phyloP scores from a whole-genome alignment of 2,329 filamentous ascomycete genomes.

The Xylariaceae sp. region DNA sequence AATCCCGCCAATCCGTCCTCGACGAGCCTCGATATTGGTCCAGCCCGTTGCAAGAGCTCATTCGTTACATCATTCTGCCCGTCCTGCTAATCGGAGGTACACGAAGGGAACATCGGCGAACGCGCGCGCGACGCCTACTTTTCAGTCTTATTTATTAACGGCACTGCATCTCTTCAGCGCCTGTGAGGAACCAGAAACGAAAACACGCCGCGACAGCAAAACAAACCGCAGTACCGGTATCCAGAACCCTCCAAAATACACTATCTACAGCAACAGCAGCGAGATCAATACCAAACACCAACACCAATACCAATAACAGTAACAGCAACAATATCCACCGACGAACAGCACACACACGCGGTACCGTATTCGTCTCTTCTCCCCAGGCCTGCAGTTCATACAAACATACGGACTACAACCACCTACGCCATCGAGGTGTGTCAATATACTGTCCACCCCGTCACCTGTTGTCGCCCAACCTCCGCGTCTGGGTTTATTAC shows the following conservation, averaged over 20 bases:
- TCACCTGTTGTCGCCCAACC: constrained; percentile 2
- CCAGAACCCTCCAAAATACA: no score
- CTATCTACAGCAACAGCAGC: no score
- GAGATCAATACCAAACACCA: no score
- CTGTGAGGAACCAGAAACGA: background rate
- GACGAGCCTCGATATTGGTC: constrained; percentile 22
- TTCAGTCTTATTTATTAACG: background rate
- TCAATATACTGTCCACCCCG: constrained; percentile 15
- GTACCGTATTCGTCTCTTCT: background rate
- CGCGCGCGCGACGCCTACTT: constrained; percentile 10
- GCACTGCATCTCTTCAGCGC: background rate
- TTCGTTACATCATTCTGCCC: constrained; percentile 32
- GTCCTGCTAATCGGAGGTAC: background rate
- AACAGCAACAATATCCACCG: background rate
- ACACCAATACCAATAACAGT: no score
- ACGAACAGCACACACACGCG: background rate
- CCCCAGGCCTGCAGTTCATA: background rate
- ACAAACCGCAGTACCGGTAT: no score
- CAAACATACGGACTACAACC: background rate
- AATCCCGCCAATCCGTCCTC: constrained; percentile 32
- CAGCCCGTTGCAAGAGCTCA: constrained; percentile 25
- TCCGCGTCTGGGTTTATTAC: constrained; percentile 1
- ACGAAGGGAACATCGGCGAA: constrained; percentile 13
- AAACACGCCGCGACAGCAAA: background rate
- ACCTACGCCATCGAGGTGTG: background rate